Evolutionary conservation across 208 protist species (phyloP).

Genomic region (Endotrypanum monterogeii): DNA sequence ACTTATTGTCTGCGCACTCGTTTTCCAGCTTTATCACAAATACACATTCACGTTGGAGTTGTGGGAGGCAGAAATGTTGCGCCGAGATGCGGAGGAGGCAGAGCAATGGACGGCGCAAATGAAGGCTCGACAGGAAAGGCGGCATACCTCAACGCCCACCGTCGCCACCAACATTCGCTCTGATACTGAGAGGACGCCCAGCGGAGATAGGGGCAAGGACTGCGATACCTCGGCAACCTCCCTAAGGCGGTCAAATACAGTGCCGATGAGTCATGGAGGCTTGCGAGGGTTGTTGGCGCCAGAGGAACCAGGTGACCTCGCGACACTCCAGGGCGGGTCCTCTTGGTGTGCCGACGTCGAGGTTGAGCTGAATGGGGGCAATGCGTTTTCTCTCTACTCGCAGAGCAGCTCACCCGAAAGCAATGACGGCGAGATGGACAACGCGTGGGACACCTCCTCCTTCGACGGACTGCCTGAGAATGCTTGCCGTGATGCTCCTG

Average conservation of each 20-base stretch:
- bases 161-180: not conserved
- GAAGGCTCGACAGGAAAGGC: not conserved
- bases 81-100: not conserved
- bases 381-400: not conserved
- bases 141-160: not conserved
- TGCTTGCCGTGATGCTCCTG: not conserved
- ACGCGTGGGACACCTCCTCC: not conserved
- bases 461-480: not conserved
- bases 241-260: no score
- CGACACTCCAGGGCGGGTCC: not conserved
- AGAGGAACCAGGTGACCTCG: not conserved
- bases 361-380: not conserved
- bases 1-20: not conserved
- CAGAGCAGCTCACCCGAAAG: not conserved
- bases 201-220: not conserved
- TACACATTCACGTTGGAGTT: constrained; percentile 5
- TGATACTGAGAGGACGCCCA: not conserved
- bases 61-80: constrained; percentile 7
- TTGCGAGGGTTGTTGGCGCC: no score
- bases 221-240: not conserved
- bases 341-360: not conserved
- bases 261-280: not conserved
- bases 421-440: not conserved
- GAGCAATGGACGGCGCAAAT: not conserved
- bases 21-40: constrained; percentile 4